Evolutionary conservation across 139 green algal genomes (phyloP), one percentile per base, ranked within the genome.

Genomic region (Micractinium conductrix): DNA sequence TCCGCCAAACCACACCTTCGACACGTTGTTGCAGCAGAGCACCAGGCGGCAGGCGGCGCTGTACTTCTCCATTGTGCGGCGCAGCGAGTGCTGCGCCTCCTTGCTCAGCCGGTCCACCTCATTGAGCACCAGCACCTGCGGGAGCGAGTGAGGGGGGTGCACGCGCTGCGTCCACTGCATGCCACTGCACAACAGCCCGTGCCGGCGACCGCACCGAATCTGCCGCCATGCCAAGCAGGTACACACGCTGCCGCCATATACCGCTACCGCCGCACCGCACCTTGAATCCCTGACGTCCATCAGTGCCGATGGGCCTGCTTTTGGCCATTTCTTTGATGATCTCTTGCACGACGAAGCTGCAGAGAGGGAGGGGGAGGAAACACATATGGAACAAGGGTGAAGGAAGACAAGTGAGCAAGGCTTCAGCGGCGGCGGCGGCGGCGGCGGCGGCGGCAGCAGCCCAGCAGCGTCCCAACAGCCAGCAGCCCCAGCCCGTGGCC

Each of bases 21-120:
- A 97, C 14, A 96, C 88, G 86, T 97, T 98, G 76, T 87, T 95
- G 89, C 93, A 96, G 69, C 91, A 89, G 81, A 99, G 91, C 48
- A 99, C 80, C 5, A 99, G 89, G 35, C 97, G 88, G 91, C 97
- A 99, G 19, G 93, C 93, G 19, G 90, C 68, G 7, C 74, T 91
- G 92, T 99, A 99, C 92, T 99, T 99, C 90, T 99, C 97, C 97
- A 99, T 99, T 30, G 97, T 99, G 35, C 97, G 92, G 17, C 97
- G 88, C 72, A 99, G 93, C 24, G 90, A 93, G 89, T 98, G 94
- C 91, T 99, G 96, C 33, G 97, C 97, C 80, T 98, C 94, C 55
- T 91, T 94, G 70, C 81, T 93, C 75, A 99, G 91, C 26, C 90
- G 86, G 88, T 99, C 97, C 65, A 99, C 96, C 90, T 99, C 95